A percentile compares a stretch with the other conserved stretches of the same genome.
Conservation (phyloP, 2,329 filamentous ascomycete genomes). For the Clonostachys chloroleuca region DNA sequence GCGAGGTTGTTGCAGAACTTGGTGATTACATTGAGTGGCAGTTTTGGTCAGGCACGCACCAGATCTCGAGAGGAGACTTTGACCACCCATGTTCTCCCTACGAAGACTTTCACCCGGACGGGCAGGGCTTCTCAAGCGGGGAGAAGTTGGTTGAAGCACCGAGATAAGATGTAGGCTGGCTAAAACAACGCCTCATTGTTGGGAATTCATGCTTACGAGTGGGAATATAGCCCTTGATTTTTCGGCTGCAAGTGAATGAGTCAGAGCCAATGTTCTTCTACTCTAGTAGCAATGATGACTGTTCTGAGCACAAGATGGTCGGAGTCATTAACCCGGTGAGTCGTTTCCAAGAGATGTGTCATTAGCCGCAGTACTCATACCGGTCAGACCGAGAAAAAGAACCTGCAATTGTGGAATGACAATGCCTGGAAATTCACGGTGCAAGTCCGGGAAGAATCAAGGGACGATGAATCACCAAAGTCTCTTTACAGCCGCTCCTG, state of each 20-base stretch:
- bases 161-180: slow-evolving; percentile 32
- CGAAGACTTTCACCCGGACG: slow-evolving; percentile 41
- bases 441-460: too few relatives aligned
- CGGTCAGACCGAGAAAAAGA: too few relatives aligned
- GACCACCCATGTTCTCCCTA: slow-evolving; percentile 60
- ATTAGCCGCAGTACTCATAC: too few relatives aligned
- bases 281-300: slow-evolving; percentile 64
- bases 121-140: slow-evolving; percentile 50
- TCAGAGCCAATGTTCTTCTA: slow-evolving; percentile 66
- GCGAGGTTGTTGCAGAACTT: slow-evolving; percentile 22
- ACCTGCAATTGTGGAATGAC: too few relatives aligned
- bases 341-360: not conserved
- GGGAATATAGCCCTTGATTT: slow-evolving; percentile 31
- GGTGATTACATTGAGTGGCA: slow-evolving; percentile 51
- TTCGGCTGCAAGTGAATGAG: slow-evolving; percentile 46
- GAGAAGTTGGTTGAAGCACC: slow-evolving; percentile 25
- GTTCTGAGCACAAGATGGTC: slow-evolving; percentile 64
- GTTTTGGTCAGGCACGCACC: slow-evolving; percentile 61
- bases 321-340: slow-evolving; percentile 68
- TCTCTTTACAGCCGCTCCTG: too few relatives aligned
- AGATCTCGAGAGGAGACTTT: slow-evolving; percentile 57
- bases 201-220: not conserved
- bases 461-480: too few relatives aligned
- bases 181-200: not conserved
- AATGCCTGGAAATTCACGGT: too few relatives aligned